Evolutionary conservation across 2,329 filamentous ascomycete species (phyloP).

Genomic region (Tolypocladium album): DNA sequence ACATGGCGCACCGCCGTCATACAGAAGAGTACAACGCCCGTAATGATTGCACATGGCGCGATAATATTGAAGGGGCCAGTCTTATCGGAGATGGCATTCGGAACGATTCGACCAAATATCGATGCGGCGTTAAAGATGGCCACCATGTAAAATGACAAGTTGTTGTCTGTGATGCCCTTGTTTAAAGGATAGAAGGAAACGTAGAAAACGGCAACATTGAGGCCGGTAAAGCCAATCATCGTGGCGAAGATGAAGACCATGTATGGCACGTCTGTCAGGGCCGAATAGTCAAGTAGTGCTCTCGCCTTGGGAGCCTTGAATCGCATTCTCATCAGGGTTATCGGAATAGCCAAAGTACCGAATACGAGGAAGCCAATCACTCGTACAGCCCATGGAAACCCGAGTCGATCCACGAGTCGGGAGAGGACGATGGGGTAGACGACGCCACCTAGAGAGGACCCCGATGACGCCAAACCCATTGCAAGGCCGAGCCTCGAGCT

Average conservation of each 20-base stretch:
- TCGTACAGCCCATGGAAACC: slow-evolving; percentile 18
- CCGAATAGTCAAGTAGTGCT: slow-evolving; percentile 11
- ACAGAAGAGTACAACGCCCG: slow-evolving; percentile 21
- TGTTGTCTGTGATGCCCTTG: slow-evolving; percentile 15
- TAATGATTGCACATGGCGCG: slow-evolving; percentile 13
- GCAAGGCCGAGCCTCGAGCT: slow-evolving; percentile 14
- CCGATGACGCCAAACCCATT: slow-evolving; percentile 20
- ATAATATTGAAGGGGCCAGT: slow-evolving; percentile 25
- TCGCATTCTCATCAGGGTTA: slow-evolving; percentile 26
- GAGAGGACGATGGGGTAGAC: slow-evolving; percentile 19
- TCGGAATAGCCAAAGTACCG: slow-evolving; percentile 22
- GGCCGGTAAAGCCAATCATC: slow-evolving; percentile 27
- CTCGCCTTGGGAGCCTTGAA: slow-evolving; percentile 14
- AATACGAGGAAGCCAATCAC: slow-evolving; percentile 17
- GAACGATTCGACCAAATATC: slow-evolving; percentile 32
- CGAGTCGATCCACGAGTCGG: slow-evolving; percentile 10
- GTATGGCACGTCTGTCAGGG: slow-evolving; percentile 4
- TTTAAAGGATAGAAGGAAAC: slow-evolving; percentile 23
- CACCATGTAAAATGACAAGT: slow-evolving; percentile 28
- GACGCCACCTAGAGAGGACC: slow-evolving; percentile 20
- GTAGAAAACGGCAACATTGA: slow-evolving; percentile 28
- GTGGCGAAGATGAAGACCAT: slow-evolving; percentile 12
- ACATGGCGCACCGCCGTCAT: slow-evolving; percentile 21
- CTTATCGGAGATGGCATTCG: slow-evolving; percentile 22
- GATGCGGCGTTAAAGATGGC: slow-evolving; percentile 36